Conservation (phyloP, 495 filamentous ascomycete species). For the Neurospora sp. region DNA sequence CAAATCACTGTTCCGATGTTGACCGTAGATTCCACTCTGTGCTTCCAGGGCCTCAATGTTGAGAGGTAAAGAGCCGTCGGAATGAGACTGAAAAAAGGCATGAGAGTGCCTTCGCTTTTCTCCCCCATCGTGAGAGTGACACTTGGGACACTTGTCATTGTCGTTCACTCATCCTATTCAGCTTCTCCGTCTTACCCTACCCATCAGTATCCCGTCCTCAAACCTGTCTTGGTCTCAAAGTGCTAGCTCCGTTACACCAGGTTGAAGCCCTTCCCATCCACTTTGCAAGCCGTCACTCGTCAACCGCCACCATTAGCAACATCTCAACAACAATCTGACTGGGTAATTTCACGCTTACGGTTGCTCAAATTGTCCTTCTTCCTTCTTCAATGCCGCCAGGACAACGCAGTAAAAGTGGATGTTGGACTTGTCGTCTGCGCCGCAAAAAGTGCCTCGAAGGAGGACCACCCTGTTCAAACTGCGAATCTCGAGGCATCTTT, state of each 20-base stretch:
- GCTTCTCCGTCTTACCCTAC: background rate
- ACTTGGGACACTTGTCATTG: background rate
- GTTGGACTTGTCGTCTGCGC: slow-evolving; percentile 34
- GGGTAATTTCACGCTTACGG: background rate
- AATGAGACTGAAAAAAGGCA: background rate
- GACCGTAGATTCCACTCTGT: background rate
- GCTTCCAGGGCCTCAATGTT: background rate
- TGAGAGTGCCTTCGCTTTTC: background rate
- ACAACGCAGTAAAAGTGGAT: slow-evolving; percentile 15
- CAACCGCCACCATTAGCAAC: background rate
- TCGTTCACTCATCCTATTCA: background rate
- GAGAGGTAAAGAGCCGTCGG: background rate
- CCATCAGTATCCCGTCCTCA: background rate
- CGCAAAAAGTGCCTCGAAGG: slow-evolving; percentile 33
- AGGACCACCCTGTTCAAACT: slow-evolving; percentile 21
- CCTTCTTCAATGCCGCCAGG: background rate
- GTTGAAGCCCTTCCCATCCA: background rate
- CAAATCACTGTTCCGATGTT: background rate
- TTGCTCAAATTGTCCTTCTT: background rate
- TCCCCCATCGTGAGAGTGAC: background rate
- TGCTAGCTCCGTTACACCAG: background rate
- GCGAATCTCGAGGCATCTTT: slow-evolving; percentile 20
- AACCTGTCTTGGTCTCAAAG: background rate
- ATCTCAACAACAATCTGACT: background rate
- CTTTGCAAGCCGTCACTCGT: background rate